Percentiles rank a stretch among this genome's conserved stretches.
phyloP scores from a whole-genome alignment of 148 eudicot genomes.

The Nyssa sinensis region DNA sequence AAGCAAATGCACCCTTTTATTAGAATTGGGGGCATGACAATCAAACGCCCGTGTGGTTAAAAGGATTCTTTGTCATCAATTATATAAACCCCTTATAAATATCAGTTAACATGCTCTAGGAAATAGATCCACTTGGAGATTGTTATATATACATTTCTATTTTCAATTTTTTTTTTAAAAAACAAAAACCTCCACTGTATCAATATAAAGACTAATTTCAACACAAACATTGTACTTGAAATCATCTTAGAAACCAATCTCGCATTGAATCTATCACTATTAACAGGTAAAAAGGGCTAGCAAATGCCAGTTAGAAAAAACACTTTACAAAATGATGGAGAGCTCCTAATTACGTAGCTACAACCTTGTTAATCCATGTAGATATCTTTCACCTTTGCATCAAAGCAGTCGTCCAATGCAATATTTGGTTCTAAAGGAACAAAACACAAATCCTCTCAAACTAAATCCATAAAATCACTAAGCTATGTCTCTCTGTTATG shows the following conservation, averaged over 20 bases:
- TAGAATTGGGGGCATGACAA: no score
- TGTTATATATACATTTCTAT: no score
- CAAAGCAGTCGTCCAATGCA: background rate
- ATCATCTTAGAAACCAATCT: background rate
- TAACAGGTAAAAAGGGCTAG: background rate
- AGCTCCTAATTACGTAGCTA: background rate
- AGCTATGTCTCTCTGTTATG: slow-evolving; percentile 14
- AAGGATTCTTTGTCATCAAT: no score
- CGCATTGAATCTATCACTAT: background rate
- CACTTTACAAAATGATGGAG: background rate
- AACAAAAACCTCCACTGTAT: no score
- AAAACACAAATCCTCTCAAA: background rate
- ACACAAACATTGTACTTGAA: background rate
- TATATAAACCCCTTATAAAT: no score
- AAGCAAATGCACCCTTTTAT: no score
- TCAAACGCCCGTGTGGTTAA: no score
- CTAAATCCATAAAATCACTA: background rate
- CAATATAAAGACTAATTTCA: no score
- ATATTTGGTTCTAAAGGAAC: background rate
- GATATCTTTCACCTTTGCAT: background rate
- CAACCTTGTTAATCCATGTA: background rate
- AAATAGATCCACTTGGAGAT: no score
- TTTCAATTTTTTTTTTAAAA: no score
- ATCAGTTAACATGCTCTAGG: no score
- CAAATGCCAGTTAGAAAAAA: background rate